A percentile compares a stretch with the other conserved stretches of the same genome.
These are phyloP conservation scores for Yarrowia sp. DNA, from an alignment of 805 yeast genomes.

Conservation along the genomic window DNA sequence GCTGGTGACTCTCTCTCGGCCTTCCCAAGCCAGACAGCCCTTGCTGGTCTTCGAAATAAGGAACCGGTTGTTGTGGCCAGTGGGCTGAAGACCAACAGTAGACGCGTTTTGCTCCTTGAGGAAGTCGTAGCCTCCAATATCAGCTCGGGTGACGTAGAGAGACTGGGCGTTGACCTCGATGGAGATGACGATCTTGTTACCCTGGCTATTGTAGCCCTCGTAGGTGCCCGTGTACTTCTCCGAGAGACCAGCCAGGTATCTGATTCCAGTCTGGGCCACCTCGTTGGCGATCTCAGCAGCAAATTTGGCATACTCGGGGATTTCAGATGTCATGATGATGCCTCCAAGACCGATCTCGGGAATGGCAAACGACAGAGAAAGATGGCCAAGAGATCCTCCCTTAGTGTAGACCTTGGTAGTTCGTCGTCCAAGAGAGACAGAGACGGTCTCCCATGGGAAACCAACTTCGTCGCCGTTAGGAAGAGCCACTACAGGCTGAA, in stretches of 20 bases:
- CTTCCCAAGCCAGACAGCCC: slow-evolving; percentile 4
- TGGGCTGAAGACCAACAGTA: not conserved
- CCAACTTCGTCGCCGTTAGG: slow-evolving; percentile 9
- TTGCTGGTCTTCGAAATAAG: not conserved
- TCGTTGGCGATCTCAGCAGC: not conserved
- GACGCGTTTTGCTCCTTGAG: not conserved
- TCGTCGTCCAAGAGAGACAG: slow-evolving; percentile 6
- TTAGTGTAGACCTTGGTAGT: slow-evolving; percentile 18
- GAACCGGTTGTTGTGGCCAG: not conserved
- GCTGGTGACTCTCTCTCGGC: not conserved
- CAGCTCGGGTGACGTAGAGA: not conserved
- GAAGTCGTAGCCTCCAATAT: not conserved
- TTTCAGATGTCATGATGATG: slow-evolving; percentile 3
- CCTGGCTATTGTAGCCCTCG: not conserved
- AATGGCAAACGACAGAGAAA: not conserved
- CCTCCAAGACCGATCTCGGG: slow-evolving; percentile 13
- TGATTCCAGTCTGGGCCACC: not conserved
- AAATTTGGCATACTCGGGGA: not conserved
- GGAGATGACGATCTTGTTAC: not conserved
- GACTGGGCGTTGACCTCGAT: not conserved
- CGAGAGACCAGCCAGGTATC: not conserved
- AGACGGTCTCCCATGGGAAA: slow-evolving; percentile 9
- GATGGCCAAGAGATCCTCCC: slow-evolving; percentile 10
- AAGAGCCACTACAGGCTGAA: not conserved
- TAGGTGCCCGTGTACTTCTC: slow-evolving; percentile 4